phyloP scores from a whole-genome alignment of 1,284 basidiomycete species.

The Heterobasidion parviporum region DNA sequence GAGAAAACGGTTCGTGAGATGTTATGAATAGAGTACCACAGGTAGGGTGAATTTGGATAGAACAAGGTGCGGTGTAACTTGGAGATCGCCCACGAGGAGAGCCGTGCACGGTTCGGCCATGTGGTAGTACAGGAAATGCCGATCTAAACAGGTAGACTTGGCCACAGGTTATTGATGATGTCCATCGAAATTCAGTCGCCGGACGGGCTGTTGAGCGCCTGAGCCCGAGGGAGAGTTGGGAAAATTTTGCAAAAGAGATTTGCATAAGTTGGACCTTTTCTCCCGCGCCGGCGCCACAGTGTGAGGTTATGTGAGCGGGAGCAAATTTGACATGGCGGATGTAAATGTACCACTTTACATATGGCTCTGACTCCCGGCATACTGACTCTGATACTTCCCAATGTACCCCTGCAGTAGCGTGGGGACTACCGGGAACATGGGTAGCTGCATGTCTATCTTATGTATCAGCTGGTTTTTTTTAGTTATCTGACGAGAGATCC shows the following conservation, averaged over 20 bases:
- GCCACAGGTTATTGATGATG: background rate
- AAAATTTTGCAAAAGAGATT: background rate
- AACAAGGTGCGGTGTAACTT: constrained; percentile 11
- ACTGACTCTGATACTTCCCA: background rate
- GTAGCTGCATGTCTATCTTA: background rate
- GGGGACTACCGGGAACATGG: constrained; percentile 2
- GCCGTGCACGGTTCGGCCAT: constrained; percentile 9
- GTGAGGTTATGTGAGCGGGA: background rate
- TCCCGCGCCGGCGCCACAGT: background rate
- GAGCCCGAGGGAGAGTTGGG: background rate
- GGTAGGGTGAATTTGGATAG: constrained; percentile 5
- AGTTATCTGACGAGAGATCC: background rate
- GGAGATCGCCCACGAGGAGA: constrained; percentile 6
- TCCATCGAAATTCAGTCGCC: background rate
- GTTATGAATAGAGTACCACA: constrained; percentile 8
- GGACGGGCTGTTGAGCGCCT: background rate
- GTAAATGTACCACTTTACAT: background rate
- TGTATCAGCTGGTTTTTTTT: background rate
- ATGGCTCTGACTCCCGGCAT: background rate
- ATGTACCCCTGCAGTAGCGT: background rate
- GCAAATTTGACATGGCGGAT: background rate
- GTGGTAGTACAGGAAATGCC: constrained; percentile 10
- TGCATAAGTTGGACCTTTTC: background rate
- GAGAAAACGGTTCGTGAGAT: constrained; percentile 13
- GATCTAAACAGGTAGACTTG: background rate